phyloP scores from a whole-genome alignment of 2,329 filamentous ascomycete genomes.

The Fusarium chaquense region DNA sequence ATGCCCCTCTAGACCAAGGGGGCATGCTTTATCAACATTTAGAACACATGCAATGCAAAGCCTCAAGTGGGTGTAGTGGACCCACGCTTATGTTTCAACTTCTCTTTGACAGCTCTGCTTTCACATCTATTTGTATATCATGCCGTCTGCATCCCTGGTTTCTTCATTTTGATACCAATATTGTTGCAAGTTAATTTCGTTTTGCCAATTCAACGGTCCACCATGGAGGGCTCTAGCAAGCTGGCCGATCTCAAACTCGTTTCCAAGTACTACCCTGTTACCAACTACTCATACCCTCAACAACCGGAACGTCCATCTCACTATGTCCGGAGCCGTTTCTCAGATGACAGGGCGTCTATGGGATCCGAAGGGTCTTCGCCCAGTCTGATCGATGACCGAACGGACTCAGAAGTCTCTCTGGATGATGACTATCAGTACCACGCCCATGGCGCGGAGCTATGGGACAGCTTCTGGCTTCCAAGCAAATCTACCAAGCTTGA shows the following conservation, averaged over 20 bases:
- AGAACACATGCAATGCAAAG: conserved; percentile 37
- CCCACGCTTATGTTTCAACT: conserved; percentile 47
- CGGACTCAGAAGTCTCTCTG: conserved; percentile 63
- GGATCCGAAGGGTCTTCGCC: conserved; percentile 61
- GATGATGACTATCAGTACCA: conserved; percentile 66
- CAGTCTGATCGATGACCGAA: conserved; percentile 63
- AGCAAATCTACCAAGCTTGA: conserved; percentile 28
- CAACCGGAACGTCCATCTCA: conserved; percentile 42
- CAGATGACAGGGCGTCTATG: conserved; percentile 57
- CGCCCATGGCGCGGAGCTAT: conserved; percentile 59
- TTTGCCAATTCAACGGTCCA: conserved; percentile 39
- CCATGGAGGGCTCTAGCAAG: conserved; percentile 54
- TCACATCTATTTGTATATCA: conserved; percentile 48
- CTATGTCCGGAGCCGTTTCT: conserved; percentile 41
- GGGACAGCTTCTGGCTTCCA: conserved; percentile 64
- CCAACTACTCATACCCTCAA: conserved; percentile 58
- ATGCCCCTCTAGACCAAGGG: conserved; percentile 48
- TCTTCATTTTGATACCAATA: conserved; percentile 36
- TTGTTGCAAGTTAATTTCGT: conserved; percentile 44
- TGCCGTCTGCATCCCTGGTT: conserved; percentile 46
- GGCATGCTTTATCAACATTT: conserved; percentile 32
- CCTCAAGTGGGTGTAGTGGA: conserved; percentile 38
- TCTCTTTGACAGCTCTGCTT: conserved; percentile 35
- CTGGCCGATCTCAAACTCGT: conserved; percentile 56
- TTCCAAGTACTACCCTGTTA: conserved; percentile 55